These are phyloP conservation scores for Sugiyamaella qingdaonensis DNA, from an alignment of 805 yeast species.

Conservation along the genomic window DNA sequence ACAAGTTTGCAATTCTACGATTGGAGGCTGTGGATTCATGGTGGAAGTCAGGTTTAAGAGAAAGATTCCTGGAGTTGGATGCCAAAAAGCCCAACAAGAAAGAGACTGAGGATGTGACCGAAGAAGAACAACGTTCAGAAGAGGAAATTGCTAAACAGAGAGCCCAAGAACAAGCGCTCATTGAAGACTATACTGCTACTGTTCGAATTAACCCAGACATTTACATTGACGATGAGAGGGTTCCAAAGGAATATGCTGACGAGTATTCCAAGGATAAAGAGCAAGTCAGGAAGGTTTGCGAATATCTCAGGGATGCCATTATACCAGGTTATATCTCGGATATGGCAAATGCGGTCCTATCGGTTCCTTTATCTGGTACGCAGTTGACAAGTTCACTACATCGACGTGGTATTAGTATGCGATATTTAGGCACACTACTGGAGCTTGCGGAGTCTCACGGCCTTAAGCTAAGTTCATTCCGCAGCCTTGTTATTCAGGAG, in stretches of 20 bases:
- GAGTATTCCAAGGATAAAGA: constrained; percentile 49
- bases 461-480: constrained; percentile 37
- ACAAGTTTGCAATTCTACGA: constrained; percentile 71
- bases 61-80: constrained; percentile 30
- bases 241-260: constrained; percentile 35
- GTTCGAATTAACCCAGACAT: constrained; percentile 73
- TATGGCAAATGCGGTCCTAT: constrained; percentile 43
- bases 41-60: constrained; percentile 70
- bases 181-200: constrained; percentile 2
- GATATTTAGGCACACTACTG: constrained; percentile 69
- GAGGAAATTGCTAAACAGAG: constrained; percentile 27
- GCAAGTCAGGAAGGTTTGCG: constrained; percentile 66
- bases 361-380: constrained; percentile 75
- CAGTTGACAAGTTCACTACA: constrained; percentile 71
- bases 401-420: constrained; percentile 76
- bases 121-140: constrained; percentile 30
- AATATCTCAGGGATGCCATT: constrained; percentile 53
- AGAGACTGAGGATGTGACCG: constrained; percentile 22
- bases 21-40: constrained; percentile 87
- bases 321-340: constrained; percentile 61
- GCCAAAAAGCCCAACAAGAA: constrained; percentile 22
- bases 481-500: constrained; percentile 57
- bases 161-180: not conserved
- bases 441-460: constrained; percentile 32
- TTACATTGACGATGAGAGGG: constrained; percentile 37